These are phyloP conservation scores for Yamadazyma paraphyllophila DNA, from an alignment of 805 yeast species.

Conservation along the genomic window DNA sequence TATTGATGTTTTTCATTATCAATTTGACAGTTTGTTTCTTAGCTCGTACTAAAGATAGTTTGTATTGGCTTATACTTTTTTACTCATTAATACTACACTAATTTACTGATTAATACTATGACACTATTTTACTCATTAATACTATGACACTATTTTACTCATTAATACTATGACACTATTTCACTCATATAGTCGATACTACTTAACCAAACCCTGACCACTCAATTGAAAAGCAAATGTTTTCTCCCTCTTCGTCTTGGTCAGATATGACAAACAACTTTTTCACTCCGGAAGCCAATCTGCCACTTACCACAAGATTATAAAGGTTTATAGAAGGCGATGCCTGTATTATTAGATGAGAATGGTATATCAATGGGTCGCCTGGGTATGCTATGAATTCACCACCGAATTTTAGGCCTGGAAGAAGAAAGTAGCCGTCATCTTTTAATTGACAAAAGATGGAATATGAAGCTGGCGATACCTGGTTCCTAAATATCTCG, in stretches of 20 bases:
- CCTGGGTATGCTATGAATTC: slow-evolving; percentile 90
- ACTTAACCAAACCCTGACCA: slow-evolving; percentile 97
- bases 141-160: no score
- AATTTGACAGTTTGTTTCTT: no score
- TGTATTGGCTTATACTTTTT: no score
- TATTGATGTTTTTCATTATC: no score
- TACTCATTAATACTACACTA: no score
- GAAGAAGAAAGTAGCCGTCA: slow-evolving; percentile 57
- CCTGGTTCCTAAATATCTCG: slow-evolving; percentile 2
- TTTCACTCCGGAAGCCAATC: slow-evolving; percentile 90
- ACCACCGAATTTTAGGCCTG: slow-evolving; percentile 92
- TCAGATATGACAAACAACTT: slow-evolving; percentile 67
- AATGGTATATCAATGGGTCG: slow-evolving; percentile 86
- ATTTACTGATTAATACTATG: no score
- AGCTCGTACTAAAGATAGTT: no score
- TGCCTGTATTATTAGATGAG: slow-evolving; percentile 68
- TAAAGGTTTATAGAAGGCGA: slow-evolving; percentile 37
- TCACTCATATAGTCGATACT: no score
- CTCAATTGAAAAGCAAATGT: slow-evolving; percentile 62
- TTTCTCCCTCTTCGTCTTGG: slow-evolving; percentile 10
- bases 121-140: no score
- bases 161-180: no score
- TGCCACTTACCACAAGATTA: slow-evolving; percentile 74
- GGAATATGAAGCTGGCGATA: slow-evolving; percentile 6
- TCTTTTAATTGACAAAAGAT: slow-evolving; percentile 28